phyloP scores from a whole-genome alignment of 495 filamentous ascomycete genomes.

The Penicillium coprophilum region DNA sequence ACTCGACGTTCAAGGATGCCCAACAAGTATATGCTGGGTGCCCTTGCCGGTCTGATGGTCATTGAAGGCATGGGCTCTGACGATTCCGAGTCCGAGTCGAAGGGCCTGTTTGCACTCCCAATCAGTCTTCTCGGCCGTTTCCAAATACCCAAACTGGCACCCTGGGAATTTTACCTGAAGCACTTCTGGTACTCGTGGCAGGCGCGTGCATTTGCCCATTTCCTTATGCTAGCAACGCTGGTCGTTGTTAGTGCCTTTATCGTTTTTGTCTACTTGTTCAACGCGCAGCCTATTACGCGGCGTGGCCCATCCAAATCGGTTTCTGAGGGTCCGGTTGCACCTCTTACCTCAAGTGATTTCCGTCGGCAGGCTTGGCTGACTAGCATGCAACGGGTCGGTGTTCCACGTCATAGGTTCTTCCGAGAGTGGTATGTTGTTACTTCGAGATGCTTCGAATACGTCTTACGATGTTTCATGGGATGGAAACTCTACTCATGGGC shows the following conservation, averaged over 20 bases:
- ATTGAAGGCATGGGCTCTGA: slow-evolving; percentile 67
- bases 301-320: slow-evolving; percentile 28
- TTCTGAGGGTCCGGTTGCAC: slow-evolving; percentile 44
- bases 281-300: slow-evolving; percentile 44
- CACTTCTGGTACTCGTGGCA: slow-evolving; percentile 44
- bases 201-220: slow-evolving; percentile 42
- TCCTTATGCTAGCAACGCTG: slow-evolving; percentile 58
- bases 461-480: slow-evolving; percentile 75
- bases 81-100: slow-evolving; percentile 60
- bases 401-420: slow-evolving; percentile 83
- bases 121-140: slow-evolving; percentile 48
- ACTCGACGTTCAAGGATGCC: slow-evolving; percentile 48
- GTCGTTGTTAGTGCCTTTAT: slow-evolving; percentile 68
- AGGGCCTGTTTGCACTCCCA: slow-evolving; percentile 71
- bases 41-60: slow-evolving; percentile 87
- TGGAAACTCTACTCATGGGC: slow-evolving; percentile 70
- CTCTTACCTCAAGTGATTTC: slow-evolving; percentile 81
- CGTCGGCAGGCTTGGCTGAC: slow-evolving; percentile 91
- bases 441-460: slow-evolving; percentile 77
- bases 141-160: slow-evolving; percentile 24
- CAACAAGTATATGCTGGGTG: slow-evolving; percentile 84
- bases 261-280: slow-evolving; percentile 66
- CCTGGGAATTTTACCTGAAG: slow-evolving; percentile 30
- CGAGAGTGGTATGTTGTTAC: slow-evolving; percentile 79
- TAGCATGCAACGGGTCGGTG: slow-evolving; percentile 89